Conservation (phyloP, 805 yeast genomes). For the Candida ficus region DNA sequence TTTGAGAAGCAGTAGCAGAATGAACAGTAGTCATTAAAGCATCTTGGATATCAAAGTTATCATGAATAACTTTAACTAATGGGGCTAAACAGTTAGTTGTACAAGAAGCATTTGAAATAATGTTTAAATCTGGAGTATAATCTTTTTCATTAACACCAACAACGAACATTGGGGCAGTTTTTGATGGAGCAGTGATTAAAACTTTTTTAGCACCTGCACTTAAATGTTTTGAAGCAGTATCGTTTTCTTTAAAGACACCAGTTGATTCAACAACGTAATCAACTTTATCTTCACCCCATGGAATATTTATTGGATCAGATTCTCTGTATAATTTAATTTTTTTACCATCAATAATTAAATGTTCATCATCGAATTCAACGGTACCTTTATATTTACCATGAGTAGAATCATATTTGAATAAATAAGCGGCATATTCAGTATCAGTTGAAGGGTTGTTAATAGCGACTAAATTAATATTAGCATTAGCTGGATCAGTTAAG, state of each 20-base stretch:
- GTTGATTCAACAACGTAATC: slow-evolving; percentile 90
- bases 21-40: slow-evolving; percentile 96
- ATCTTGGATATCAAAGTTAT: slow-evolving; percentile 79
- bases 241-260: slow-evolving; percentile 85
- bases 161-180: slow-evolving; percentile 94
- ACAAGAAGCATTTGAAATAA: slow-evolving; percentile 91
- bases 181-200: slow-evolving; percentile 89
- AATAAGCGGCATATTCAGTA: slow-evolving; percentile 88
- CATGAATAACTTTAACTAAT: slow-evolving; percentile 84
- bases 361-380: slow-evolving; percentile 52
- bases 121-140: slow-evolving; percentile 69
- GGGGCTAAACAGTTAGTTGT: slow-evolving; percentile 96
- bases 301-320: slow-evolving; percentile 79
- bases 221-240: slow-evolving; percentile 78
- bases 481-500: slow-evolving; percentile 38
- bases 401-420: slow-evolving; percentile 94
- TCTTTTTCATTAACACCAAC: slow-evolving; percentile 82
- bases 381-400: slow-evolving; percentile 82
- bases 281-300: slow-evolving; percentile 83
- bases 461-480: slow-evolving; percentile 67
- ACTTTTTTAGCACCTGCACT: slow-evolving; percentile 94
- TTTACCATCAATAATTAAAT: slow-evolving; percentile 64
- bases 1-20: slow-evolving; percentile 94
- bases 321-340: slow-evolving; percentile 67
- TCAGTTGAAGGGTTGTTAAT: slow-evolving; percentile 89